Evolutionary conservation across 768 basidiomycete genomes (phyloP).

Genomic region (Pleurotus sapidus): DNA sequence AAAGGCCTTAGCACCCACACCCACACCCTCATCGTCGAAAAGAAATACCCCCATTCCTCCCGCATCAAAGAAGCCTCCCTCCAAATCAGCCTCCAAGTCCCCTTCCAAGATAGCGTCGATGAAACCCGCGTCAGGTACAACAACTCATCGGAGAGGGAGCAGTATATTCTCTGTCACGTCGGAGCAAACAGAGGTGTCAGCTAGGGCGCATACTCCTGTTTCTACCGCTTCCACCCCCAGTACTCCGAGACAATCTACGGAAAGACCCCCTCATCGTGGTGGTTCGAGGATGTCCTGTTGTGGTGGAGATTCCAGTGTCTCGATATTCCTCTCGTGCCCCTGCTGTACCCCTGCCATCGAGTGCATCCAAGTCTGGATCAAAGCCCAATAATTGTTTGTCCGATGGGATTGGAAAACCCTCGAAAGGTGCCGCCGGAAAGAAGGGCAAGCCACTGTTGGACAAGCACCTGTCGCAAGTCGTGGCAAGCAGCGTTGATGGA

Average conservation of each 20-base stretch:
- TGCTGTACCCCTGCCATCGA: not conserved
- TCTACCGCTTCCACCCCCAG: not conserved
- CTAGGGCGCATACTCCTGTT: not conserved
- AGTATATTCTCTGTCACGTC: not conserved
- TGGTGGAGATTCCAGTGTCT: not conserved
- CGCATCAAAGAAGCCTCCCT: not conserved
- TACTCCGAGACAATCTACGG: not conserved
- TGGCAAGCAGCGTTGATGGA: conserved; percentile 5
- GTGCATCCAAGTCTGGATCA: no score
- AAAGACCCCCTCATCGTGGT: not conserved
- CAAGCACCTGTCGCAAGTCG: not conserved
- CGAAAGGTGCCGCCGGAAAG: not conserved
- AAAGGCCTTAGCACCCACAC: not conserved
- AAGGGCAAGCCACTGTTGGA: not conserved
- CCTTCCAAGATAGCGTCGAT: no score
- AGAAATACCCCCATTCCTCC: no score
- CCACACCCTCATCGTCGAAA: not conserved
- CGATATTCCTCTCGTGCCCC: not conserved
- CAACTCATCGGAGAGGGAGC: not conserved
- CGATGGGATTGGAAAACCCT: no score
- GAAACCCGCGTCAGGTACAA: no score
- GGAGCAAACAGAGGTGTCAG: not conserved
- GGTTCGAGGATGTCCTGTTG: not conserved
- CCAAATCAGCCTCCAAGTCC: no score
- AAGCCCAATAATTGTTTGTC: not conserved